A percentile compares a stretch with the other conserved stretches of the same genome.
These are phyloP conservation scores for Cenchrus purpureus DNA, from an alignment of 176 grass and related monocot species.

Conservation along the genomic window DNA sequence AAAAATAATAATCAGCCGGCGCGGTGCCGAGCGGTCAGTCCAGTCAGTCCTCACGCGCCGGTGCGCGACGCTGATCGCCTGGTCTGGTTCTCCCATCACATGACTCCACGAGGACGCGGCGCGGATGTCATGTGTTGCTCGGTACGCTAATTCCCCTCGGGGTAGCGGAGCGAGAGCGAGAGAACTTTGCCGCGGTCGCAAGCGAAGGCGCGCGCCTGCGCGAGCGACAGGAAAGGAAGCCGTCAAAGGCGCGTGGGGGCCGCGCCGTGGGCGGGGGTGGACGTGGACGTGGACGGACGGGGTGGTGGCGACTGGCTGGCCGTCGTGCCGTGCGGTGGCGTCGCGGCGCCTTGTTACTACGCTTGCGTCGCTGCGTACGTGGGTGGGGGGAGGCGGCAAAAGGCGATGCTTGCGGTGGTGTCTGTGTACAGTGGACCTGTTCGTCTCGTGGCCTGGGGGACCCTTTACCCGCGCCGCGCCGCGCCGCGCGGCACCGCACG, in stretches of 20 bases:
- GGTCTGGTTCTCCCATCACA: not conserved
- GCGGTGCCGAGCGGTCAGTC: not conserved
- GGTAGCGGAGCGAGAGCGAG: not conserved
- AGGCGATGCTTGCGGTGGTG: not conserved
- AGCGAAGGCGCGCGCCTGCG: not conserved
- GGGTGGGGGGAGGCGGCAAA: not conserved
- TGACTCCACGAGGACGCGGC: not conserved
- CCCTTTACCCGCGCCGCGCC: not conserved
- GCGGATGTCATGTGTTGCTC: not conserved
- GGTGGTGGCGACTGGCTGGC: not conserved
- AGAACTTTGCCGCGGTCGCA: constrained; percentile 32
- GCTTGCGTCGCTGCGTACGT: constrained; percentile 3
- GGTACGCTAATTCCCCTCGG: too few relatives aligned
- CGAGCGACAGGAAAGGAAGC: not conserved
- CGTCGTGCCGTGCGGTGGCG: not conserved
- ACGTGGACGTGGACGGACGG: too few relatives aligned
- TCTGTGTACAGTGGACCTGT: constrained; percentile 31
- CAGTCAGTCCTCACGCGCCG: not conserved
- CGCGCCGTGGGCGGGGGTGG: not conserved
- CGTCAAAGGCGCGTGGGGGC: constrained; percentile 49
- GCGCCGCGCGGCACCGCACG: not conserved
- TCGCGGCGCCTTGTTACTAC: not conserved
- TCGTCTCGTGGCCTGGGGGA: not conserved
- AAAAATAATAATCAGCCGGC: not conserved
- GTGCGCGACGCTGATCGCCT: not conserved